Evolutionary conservation across 2,329 filamentous ascomycete species (phyloP), one percentile per base, ranked within the genome.

Genomic region (Epichloe baconii): DNA sequence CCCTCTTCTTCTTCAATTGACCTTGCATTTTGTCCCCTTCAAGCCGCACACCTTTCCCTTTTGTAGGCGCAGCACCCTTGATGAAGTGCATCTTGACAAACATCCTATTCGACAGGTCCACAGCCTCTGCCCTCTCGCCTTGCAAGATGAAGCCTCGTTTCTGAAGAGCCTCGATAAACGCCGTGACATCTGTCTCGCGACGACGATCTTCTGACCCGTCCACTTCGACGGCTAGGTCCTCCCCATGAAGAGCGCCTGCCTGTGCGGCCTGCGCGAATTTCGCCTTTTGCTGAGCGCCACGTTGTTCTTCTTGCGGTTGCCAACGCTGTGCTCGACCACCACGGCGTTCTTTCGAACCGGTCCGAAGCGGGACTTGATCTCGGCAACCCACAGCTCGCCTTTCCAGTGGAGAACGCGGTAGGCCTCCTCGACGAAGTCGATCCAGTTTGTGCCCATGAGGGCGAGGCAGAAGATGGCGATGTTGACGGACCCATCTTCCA

Each of bases 361-460:
- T 46, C 61, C 68, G 64, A 98, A 97, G 35, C 93, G 85, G 57
- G 82, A 88, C 72, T 97, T 97, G 69, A 98, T 96, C 71, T 98
- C 93, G 46, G 88, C 87, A 48, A 98, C 80, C 93, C 93, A 98
- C 50, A 95, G 82, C 73, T 98, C 93, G 58, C 93, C 93, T 63
- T 93, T 91, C 79, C 89, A 90, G 63, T 88, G 85, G 55, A 98
- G 77, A 48, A 97, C 77, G 50, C 93, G 83, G 73, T 88, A 95
- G 14, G 91, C 91, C 71, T 98, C 93, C 69, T 97, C 93, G 61
- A 98, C 79, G 66, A 98, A 97, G 60, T 88, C 83, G 49, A 95
- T 79, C 91, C 93, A 98, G 71, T 98, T 98, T 51, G 93, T 98
- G 63, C 93, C 93, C 93, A 98, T 98, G 53, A 98, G 79, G 47